These are phyloP conservation scores for Aspergillus bridgeri DNA, from an alignment of 495 filamentous ascomycete species.

Conservation along the genomic window DNA sequence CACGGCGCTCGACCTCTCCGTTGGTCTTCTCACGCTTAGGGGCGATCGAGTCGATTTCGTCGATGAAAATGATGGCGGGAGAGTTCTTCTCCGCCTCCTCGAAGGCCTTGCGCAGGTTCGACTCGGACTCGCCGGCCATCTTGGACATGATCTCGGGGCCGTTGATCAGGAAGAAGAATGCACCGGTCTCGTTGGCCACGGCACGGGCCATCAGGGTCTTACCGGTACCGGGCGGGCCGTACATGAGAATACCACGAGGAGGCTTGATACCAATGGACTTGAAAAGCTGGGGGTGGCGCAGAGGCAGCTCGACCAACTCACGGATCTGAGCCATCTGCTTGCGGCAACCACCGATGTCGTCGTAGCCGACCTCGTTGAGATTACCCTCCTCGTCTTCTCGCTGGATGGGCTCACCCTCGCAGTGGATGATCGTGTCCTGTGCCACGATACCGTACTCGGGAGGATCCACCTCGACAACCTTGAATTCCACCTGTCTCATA, in stretches of 20 bases:
- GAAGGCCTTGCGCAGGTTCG: conserved; percentile 94
- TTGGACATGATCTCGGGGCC: conserved; percentile 99
- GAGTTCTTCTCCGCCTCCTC: conserved; percentile 99
- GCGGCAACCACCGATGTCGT: conserved; percentile 98
- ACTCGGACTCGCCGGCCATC: conserved; percentile 99
- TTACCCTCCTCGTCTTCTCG: conserved; percentile 99
- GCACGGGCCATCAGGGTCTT: conserved; percentile 99
- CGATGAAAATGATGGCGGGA: conserved; percentile 98
- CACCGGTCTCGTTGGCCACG: conserved; percentile 97
- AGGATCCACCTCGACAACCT: conserved; percentile 97
- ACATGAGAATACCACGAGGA: conserved; percentile 96
- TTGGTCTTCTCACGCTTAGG: conserved; percentile 99
- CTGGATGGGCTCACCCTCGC: conserved; percentile 97
- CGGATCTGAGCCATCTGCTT: conserved; percentile 99
- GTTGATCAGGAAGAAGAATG: conserved; percentile 99
- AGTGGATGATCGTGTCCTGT: conserved; percentile 97
- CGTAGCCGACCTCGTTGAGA: conserved; percentile 97
- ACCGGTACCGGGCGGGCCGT: conserved; percentile 95
- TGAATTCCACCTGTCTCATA: conserved; percentile 99
- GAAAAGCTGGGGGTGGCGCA: conserved; percentile 97
- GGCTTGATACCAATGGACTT: conserved; percentile 99
- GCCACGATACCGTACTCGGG: conserved; percentile 98
- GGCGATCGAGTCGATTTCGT: conserved; percentile 98
- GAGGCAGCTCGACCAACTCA: conserved; percentile 94
- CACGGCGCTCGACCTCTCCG: conserved; percentile 96